Base-by-base conservation (phyloP, 108 stramenopile genomes). In the Mayamaea pseudoterrestris region DNA sequence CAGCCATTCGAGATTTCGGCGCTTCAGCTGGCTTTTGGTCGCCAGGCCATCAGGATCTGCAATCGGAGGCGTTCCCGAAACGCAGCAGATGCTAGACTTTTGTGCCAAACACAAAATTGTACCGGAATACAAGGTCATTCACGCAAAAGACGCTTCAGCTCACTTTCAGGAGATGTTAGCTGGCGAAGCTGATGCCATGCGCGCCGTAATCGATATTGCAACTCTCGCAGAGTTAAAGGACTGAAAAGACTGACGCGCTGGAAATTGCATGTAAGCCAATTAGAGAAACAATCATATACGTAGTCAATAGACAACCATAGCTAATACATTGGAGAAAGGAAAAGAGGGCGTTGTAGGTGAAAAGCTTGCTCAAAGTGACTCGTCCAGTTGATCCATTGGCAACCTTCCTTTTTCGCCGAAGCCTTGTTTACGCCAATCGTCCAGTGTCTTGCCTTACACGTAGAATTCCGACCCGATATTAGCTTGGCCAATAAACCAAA, bases 31-130 rank as follows among this genome's bases (percentile, higher is more conserved):
- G 8, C 58, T 23, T 11, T 40, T 16, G 55, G 40, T 20, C 42
- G 36, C 18, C 30, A 25, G 22, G 26, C 27, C 26, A 27, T 74
- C 36, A 23, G 68, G 64, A 11, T 55, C 53, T 43, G 8, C 62
- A 25, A 52, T 72, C 43, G 76, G 78, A 34, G 78, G 78, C 44
- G 54, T 69, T 5, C 41, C 28, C 11, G 73, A 66, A 47, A 72
- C 68, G 12, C 71, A 74, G 48, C 54, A 71, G 42, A 62, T 80
- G 67, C 27, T 80, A 3, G 71, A 74, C 11, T 69, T 80, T 32
- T 80, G 71, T 44, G 71, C 61, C n/a, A 2, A 40, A 16, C 55
- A 79, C 27, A 52, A 69, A 0, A 61, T 79, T 28, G 31, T 9
- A 24, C 30, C 27, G 17, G 56, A 53, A 0, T 39, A 8, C 37